Conservation (phyloP, 371 early-diverging fungal genomes). For the Zopfochytrium polystomum region DNA sequence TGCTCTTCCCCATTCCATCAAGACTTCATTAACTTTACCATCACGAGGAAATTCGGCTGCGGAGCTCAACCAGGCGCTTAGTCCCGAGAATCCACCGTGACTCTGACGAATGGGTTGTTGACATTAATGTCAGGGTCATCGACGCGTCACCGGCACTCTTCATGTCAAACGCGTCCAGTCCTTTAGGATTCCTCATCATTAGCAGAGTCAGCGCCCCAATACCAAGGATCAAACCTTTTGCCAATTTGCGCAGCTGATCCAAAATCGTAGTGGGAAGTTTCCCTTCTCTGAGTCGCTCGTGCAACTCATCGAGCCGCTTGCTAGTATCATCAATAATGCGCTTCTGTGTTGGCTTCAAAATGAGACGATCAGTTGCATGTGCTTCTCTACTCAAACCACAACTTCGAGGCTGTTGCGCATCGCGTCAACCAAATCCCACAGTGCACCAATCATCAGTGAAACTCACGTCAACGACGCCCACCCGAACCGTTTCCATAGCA, state of each 20-base stretch:
- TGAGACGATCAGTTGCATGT: too few relatives aligned
- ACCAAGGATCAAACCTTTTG: constrained; percentile 20
- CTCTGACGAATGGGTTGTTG: constrained; percentile 36
- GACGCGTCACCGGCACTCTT: constrained; percentile 17
- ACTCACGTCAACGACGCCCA: constrained; percentile 11
- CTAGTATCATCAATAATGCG: constrained; percentile 43
- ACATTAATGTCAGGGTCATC: constrained; percentile 30
- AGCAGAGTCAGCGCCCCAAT: constrained; percentile 5
- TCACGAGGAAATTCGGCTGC: too few relatives aligned
- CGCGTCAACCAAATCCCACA: too few relatives aligned
- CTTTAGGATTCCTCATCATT: constrained; percentile 19
- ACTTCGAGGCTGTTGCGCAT: too few relatives aligned
- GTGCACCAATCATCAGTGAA: not conserved
- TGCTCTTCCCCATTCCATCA: too few relatives aligned
- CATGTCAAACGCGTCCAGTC: constrained; percentile 28
- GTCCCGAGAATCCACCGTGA: constrained; percentile 42
- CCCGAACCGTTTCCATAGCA: constrained; percentile 32
- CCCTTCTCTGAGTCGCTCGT: constrained; percentile 35
- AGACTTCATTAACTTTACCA: too few relatives aligned
- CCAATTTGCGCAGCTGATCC: constrained; percentile 20
- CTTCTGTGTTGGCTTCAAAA: constrained; percentile 28
- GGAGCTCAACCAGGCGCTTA: constrained; percentile 47
- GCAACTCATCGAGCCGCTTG: constrained; percentile 39
- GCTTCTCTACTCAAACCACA: too few relatives aligned
- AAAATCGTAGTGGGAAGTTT: constrained; percentile 23